A percentile compares a stretch with the other conserved stretches of the same genome.
These are phyloP conservation scores for Oldenlandia corymbosa DNA, from an alignment of 257 asterid genomes.

Conservation along the genomic window DNA sequence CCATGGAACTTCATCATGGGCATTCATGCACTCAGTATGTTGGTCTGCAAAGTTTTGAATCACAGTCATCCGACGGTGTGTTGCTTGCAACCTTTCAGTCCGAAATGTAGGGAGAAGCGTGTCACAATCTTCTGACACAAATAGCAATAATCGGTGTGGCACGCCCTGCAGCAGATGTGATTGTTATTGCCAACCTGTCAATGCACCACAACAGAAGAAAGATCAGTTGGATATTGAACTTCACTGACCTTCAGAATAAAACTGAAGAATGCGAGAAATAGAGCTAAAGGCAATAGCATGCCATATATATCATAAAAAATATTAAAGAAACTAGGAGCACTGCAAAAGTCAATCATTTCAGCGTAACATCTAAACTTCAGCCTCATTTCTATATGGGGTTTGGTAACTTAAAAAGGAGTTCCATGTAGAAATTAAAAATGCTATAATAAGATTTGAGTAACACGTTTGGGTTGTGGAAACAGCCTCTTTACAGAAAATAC, in stretches of 20 bases:
- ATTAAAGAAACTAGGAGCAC: too few relatives aligned
- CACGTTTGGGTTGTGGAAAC: too few relatives aligned
- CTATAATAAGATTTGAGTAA: too few relatives aligned
- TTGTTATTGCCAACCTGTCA: slow-evolving; percentile 69
- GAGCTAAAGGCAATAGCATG: not conserved
- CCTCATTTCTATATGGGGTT: too few relatives aligned
- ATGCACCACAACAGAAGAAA: not conserved
- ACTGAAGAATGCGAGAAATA: not conserved
- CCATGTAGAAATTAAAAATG: too few relatives aligned
- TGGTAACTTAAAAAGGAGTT: too few relatives aligned
- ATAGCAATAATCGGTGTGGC: slow-evolving; percentile 83
- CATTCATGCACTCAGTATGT: too few relatives aligned
- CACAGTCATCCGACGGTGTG: slow-evolving; percentile 47
- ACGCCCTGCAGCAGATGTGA: slow-evolving; percentile 88
- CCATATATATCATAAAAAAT: not conserved
- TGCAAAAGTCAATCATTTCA: too few relatives aligned
- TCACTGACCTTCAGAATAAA: not conserved
- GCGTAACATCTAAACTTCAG: too few relatives aligned
- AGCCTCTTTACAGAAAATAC: too few relatives aligned
- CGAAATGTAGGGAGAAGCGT: slow-evolving; percentile 64
- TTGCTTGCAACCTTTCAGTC: slow-evolving; percentile 87
- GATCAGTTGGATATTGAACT: not conserved
- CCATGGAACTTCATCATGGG: too few relatives aligned
- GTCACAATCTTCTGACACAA: slow-evolving; percentile 61
- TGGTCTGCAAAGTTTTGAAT: too few relatives aligned